phyloP scores from a whole-genome alignment of 2,329 filamentous ascomycete genomes.

The Curvularia hawaiiensis region DNA sequence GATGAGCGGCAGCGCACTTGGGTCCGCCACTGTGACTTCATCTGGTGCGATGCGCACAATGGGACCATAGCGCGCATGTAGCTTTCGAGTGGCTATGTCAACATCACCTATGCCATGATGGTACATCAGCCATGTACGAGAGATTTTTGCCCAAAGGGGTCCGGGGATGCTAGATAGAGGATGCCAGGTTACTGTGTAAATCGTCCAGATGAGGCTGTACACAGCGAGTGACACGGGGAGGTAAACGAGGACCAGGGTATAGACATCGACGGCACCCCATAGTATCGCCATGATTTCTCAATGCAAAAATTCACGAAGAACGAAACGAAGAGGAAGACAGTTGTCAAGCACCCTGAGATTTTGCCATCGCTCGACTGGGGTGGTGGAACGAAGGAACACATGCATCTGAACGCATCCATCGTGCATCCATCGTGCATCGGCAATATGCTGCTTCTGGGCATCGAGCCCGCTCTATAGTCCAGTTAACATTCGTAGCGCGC shows the following conservation, averaged over 20 bases:
- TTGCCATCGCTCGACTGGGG: neutral
- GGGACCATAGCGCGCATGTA: slow-evolving; percentile 41
- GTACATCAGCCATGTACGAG: slow-evolving; percentile 34
- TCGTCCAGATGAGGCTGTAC: slow-evolving; percentile 20
- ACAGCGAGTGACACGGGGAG: slow-evolving; percentile 1
- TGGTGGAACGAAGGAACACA: neutral
- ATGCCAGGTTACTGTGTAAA: slow-evolving; percentile 26
- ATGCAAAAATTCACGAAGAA: neutral
- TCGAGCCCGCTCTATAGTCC: neutral
- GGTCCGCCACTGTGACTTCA: slow-evolving; percentile 38
- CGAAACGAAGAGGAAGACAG: neutral
- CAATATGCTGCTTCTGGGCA: neutral
- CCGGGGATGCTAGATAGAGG: slow-evolving; percentile 30
- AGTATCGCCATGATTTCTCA: neutral
- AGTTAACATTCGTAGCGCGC: neutral
- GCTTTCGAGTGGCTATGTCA: slow-evolving; percentile 16
- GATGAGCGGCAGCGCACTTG: slow-evolving; percentile 23
- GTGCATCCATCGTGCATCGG: neutral
- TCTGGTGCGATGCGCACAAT: slow-evolving; percentile 56
- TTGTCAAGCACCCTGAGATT: too few relatives aligned
- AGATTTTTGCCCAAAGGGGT: slow-evolving; percentile 31
- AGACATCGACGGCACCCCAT: neutral
- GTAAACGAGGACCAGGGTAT: slow-evolving; percentile 5
- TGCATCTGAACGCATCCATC: neutral
- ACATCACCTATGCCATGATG: slow-evolving; percentile 28